Evolutionary conservation across 163 green algal species (phyloP).

Genomic region (Volvox carteri): DNA sequence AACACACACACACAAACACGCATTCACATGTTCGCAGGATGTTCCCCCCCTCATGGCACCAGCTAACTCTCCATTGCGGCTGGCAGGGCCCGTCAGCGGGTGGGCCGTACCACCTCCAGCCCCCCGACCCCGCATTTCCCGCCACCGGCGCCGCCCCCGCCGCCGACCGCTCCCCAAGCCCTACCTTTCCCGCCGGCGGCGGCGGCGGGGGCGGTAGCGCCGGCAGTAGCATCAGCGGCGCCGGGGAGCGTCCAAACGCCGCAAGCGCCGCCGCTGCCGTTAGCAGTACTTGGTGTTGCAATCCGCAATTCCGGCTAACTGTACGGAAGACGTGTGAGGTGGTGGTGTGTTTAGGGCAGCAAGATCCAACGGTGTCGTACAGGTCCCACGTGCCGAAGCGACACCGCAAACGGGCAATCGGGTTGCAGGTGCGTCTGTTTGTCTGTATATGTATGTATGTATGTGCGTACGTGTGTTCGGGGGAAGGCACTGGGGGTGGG

Average conservation of each 20-base stretch:
- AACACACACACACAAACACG: no score
- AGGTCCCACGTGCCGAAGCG: constrained; percentile 61
- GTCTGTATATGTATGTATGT: neutral
- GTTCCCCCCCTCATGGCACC: constrained; percentile 76
- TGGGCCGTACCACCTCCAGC: constrained; percentile 58
- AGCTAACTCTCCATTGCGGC: constrained; percentile 76
- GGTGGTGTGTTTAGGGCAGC: constrained; percentile 72
- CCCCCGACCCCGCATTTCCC: constrained; percentile 1
- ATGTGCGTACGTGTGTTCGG: neutral
- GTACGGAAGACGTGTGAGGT: constrained; percentile 67
- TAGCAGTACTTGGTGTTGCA: constrained; percentile 68
- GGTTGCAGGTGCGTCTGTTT: constrained; percentile 55
- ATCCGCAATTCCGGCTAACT: constrained; percentile 59
- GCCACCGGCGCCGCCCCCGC: neutral
- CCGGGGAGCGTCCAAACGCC: neutral
- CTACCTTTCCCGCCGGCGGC: no score
- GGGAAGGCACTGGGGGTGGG: no score
- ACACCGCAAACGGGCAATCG: constrained; percentile 56
- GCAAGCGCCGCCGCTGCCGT: neutral
- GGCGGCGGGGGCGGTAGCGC: neutral
- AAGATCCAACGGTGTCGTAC: constrained; percentile 64
- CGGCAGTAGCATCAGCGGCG: neutral
- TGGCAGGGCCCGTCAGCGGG: constrained; percentile 70
- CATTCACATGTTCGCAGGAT: constrained; percentile 65
- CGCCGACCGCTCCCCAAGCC: neutral